These are phyloP conservation scores for Trichoderma cornu-damae DNA, from an alignment of 2,329 filamentous ascomycete genomes.

Conservation along the genomic window DNA sequence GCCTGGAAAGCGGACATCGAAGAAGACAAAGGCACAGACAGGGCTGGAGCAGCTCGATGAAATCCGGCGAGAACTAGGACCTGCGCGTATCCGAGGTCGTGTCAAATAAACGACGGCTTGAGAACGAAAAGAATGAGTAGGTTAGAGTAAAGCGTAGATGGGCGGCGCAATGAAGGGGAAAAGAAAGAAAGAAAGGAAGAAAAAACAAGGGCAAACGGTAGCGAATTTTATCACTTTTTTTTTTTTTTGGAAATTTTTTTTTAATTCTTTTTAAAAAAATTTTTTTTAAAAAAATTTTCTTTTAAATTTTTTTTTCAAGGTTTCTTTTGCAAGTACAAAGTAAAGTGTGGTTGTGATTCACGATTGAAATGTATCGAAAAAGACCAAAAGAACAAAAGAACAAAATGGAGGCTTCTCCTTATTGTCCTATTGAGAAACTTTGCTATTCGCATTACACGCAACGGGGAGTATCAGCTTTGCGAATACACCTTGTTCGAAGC, in stretches of 20 bases:
- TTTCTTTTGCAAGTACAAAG: no score
- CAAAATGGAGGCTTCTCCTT: no score
- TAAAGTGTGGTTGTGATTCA: not conserved
- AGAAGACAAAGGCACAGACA: constrained; percentile 73
- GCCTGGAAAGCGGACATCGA: constrained; percentile 67
- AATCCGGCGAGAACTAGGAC: constrained; percentile 73
- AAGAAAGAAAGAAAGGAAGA: not conserved
- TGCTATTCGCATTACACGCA: not conserved
- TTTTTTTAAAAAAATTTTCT: not conserved
- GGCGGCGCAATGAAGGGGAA: not conserved
- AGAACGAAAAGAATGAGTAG: no score
- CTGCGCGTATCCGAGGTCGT: constrained; percentile 54
- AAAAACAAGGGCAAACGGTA: no score
- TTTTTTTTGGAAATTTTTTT: not conserved
- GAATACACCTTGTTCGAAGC: no score
- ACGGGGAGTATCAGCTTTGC: not conserved
- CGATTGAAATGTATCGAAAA: no score
- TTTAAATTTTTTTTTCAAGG: no score
- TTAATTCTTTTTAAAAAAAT: not conserved
- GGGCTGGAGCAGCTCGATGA: constrained; percentile 90
- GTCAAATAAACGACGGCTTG: constrained; percentile 9
- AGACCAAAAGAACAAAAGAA: no score
- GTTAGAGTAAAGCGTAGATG: no score
- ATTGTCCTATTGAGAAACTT: no score
- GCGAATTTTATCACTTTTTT: not conserved